phyloP scores from a whole-genome alignment of 2,329 filamentous ascomycete species.

The Alternaria brassicicola region DNA sequence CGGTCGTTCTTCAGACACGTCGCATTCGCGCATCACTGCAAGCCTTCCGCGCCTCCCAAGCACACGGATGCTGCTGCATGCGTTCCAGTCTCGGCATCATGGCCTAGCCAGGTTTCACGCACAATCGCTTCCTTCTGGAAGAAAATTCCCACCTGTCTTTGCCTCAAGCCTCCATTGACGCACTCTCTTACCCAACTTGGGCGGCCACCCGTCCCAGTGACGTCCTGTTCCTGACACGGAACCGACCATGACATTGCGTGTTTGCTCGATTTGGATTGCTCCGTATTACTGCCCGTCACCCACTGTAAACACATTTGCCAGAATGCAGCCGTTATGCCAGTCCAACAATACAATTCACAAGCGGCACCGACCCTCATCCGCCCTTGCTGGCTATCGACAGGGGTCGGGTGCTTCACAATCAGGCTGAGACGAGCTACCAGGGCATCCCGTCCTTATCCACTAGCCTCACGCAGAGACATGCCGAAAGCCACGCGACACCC shows the following conservation, averaged over 20 bases:
- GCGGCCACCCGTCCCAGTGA: constrained; percentile 2
- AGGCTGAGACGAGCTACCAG: constrained; percentile 35
- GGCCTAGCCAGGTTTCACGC: constrained; percentile 35
- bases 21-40: constrained; percentile 39
- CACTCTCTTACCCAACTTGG: constrained; percentile 1
- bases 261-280: constrained; percentile 21
- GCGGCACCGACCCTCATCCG: constrained; percentile 28
- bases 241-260: constrained; percentile 20
- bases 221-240: constrained; percentile 29
- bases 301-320: constrained; percentile 29
- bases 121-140: constrained; percentile 29
- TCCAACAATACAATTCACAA: constrained; percentile 43
- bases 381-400: not conserved
- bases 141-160: constrained; percentile 27
- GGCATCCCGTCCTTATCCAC: constrained; percentile 21
- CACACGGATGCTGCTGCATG: constrained; percentile 37
- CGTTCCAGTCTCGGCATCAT: constrained; percentile 34
- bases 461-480: constrained; percentile 16
- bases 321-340: constrained; percentile 29
- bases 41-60: constrained; percentile 40
- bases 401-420: constrained; percentile 11
- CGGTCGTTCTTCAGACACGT: constrained; percentile 30
- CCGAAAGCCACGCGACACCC: constrained; percentile 17
- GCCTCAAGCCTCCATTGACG: constrained; percentile 10
- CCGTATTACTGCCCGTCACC: constrained; percentile 25